Conservation (phyloP, 345 rosid species). For the Eucalyptus brandiana region DNA sequence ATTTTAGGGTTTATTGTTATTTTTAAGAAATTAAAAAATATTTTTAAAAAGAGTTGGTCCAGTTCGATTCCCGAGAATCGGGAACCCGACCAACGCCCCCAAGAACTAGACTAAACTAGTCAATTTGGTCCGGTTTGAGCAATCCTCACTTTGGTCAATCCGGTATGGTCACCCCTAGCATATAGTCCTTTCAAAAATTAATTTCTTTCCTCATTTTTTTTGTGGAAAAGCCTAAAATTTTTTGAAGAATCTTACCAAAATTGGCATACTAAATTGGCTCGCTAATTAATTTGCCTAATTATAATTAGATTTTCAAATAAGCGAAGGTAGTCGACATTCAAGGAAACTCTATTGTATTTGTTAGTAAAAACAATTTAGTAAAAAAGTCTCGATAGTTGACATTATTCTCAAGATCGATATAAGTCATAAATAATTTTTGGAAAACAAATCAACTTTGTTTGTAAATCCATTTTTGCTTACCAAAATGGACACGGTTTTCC, state of each 20-base stretch:
- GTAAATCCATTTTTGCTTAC: too few relatives aligned
- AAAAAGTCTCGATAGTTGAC: not conserved
- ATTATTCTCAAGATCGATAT: not conserved
- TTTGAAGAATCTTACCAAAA: not conserved
- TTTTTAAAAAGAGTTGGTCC: too few relatives aligned
- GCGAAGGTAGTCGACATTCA: not conserved
- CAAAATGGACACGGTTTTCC: not conserved
- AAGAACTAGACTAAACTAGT: too few relatives aligned
- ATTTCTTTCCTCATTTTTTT: not conserved
- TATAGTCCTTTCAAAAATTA: too few relatives aligned
- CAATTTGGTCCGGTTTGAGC: fast-evolving
- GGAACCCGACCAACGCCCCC: fast-evolving
- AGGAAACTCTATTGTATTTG: not conserved
- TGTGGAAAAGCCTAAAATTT: not conserved
- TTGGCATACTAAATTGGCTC: not conserved
- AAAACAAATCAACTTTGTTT: not conserved
- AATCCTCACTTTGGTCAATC: fast-evolving
- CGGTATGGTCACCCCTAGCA: too few relatives aligned
- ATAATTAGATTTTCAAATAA: not conserved
- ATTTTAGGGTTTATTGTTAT: too few relatives aligned
- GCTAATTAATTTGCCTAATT: too few relatives aligned
- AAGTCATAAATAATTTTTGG: not conserved
- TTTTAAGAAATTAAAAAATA: too few relatives aligned
- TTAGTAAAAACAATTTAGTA: not conserved
- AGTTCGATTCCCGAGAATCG: too few relatives aligned